Percentiles rank a stretch among this genome's conserved stretches.
Conservation (phyloP, 2,329 filamentous ascomycete species). For the Penicillium nordicum region DNA sequence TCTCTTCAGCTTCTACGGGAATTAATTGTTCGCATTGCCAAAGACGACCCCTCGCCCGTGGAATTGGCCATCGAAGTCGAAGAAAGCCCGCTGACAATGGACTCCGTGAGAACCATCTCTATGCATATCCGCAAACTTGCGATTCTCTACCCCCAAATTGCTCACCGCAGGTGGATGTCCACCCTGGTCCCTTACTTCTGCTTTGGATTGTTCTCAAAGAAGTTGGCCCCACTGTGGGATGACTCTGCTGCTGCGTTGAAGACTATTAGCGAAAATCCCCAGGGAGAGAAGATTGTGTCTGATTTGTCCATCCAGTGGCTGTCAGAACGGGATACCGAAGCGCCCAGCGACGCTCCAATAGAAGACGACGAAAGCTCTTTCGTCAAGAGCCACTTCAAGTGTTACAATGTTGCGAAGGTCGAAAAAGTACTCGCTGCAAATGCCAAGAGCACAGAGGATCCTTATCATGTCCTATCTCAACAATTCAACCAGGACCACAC, state of each 20-base stretch:
- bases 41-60: slow-evolving; percentile 45
- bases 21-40: slow-evolving; percentile 50
- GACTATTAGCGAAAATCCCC: slow-evolving; percentile 65
- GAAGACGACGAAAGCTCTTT: slow-evolving; percentile 25
- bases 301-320: slow-evolving; percentile 78
- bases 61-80: slow-evolving; percentile 73
- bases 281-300: slow-evolving; percentile 69
- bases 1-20: slow-evolving; percentile 70
- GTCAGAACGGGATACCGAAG: slow-evolving; percentile 30
- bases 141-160: slow-evolving; percentile 58
- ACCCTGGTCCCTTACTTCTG: slow-evolving; percentile 75
- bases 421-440: slow-evolving; percentile 51
- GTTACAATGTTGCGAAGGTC: slow-evolving; percentile 67
- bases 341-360: slow-evolving; percentile 20
- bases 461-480: slow-evolving; percentile 58
- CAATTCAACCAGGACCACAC: slow-evolving; percentile 63
- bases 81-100: slow-evolving; percentile 70
- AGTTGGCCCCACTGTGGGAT: slow-evolving; percentile 82
- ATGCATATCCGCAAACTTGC: slow-evolving; percentile 82
- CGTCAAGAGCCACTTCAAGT: slow-evolving; percentile 65
- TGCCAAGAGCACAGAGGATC: slow-evolving; percentile 52
- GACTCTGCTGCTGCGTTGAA: slow-evolving; percentile 74
- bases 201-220: slow-evolving; percentile 85
- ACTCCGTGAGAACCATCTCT: slow-evolving; percentile 71
- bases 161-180: slow-evolving; percentile 62